These are phyloP conservation scores for Orbilia oligospora DNA, from an alignment of 2,329 filamentous ascomycete species.

Conservation along the genomic window DNA sequence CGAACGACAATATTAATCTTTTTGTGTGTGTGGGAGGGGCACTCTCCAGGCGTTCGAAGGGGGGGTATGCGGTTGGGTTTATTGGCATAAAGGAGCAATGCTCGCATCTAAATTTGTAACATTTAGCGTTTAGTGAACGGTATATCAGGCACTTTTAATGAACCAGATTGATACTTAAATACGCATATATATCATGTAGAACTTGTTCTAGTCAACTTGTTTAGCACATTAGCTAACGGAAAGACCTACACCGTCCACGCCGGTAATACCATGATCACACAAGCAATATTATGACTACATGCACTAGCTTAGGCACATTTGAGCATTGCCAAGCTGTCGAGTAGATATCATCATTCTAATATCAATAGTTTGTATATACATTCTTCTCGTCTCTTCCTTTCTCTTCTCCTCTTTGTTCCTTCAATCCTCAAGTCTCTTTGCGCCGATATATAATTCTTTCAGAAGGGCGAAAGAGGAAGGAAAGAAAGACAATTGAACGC, in stretches of 20 bases:
- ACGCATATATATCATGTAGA: not conserved
- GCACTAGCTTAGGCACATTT: no score
- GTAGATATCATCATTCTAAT: not conserved
- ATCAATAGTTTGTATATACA: not conserved
- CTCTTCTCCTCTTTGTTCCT: not conserved
- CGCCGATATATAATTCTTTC: not conserved
- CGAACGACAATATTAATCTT: no score
- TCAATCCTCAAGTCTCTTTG: not conserved
- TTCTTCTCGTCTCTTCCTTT: not conserved
- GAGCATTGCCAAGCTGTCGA: not conserved
- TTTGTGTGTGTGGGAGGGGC: no score
- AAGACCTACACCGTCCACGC: not conserved
- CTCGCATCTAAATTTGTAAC: not conserved
- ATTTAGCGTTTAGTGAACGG: slow-evolving; percentile 9
- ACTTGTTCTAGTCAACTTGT: no score
- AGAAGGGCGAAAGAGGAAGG: no score
- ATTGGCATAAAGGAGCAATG: not conserved
- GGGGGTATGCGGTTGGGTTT: not conserved
- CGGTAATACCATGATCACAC: not conserved
- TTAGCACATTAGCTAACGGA: not conserved
- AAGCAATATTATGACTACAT: no score
- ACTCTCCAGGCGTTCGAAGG: slow-evolving; percentile 1
- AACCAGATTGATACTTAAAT: slow-evolving; percentile 15
- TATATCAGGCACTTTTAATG: slow-evolving; percentile 1
- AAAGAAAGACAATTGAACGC: not conserved